A percentile compares a stretch with the other conserved stretches of the same genome.
phyloP scores from a whole-genome alignment of 768 basidiomycete genomes.

The Grammothele lineata region DNA sequence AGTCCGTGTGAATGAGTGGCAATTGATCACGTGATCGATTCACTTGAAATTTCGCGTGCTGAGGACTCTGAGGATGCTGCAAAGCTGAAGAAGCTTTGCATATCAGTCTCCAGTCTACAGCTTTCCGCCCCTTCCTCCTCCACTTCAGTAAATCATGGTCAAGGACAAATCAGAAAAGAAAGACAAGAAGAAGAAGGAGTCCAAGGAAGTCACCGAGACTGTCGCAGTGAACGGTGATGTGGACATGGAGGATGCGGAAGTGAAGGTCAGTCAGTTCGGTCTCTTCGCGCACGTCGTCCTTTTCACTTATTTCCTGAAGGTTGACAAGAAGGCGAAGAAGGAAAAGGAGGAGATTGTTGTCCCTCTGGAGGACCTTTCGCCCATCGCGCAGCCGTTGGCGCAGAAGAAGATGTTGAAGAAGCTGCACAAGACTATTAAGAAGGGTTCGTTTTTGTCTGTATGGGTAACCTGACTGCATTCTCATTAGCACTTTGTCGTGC shows the following conservation, averaged over 20 bases:
- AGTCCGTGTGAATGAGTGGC: too few relatives aligned
- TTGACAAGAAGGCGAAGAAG: conserved; percentile 58
- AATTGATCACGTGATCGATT: too few relatives aligned
- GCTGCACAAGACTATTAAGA: conserved; percentile 91
- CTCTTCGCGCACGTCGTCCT: too few relatives aligned
- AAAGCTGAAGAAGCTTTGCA: too few relatives aligned
- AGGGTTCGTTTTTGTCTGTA: conserved; percentile 50
- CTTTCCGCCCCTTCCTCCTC: not conserved
- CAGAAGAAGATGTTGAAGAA: conserved; percentile 93
- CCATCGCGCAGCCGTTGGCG: conserved; percentile 92
- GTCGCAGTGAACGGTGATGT: conserved; percentile 40
- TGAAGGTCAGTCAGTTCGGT: conserved; percentile 25
- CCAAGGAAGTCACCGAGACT: conserved; percentile 26
- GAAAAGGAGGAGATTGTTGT: conserved; percentile 65
- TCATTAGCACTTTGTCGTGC: conserved; percentile 14
- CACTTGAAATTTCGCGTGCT: too few relatives aligned
- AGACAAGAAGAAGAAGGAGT: conserved; percentile 60
- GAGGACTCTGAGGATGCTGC: too few relatives aligned
- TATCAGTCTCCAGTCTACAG: not conserved
- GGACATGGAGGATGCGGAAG: conserved; percentile 37
- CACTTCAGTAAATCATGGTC: conserved; percentile 35
- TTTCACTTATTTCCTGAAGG: conserved; percentile 25
- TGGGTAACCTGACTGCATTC: not conserved
- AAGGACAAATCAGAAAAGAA: conserved; percentile 79
- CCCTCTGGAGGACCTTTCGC: conserved; percentile 78